phyloP scores from a whole-genome alignment of 108 stramenopile species.

The Nannochloropsis salina region DNA sequence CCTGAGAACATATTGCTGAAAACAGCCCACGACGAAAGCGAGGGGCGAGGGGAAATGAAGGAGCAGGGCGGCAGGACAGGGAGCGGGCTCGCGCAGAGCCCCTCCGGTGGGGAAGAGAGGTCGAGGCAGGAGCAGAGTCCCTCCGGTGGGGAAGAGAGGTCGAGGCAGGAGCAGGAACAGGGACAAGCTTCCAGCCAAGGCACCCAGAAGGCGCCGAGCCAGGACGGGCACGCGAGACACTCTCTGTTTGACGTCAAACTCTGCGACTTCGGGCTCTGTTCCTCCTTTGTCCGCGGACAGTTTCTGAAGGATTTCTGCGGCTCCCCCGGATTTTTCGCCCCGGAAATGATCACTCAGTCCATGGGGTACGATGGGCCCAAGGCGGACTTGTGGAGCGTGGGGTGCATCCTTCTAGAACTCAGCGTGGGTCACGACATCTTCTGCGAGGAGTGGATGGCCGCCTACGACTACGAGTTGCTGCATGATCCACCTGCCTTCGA shows the following conservation, averaged over 20 bases:
- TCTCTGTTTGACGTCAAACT: constrained; percentile 47
- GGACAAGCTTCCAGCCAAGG: background rate
- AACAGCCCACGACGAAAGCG: background rate
- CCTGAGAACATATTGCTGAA: constrained; percentile 62
- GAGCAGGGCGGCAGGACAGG: background rate
- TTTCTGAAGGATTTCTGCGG: constrained; percentile 60
- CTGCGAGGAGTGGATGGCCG: constrained; percentile 48
- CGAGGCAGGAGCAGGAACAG: background rate
- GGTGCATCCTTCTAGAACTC: constrained; percentile 65
- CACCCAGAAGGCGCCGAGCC: too few relatives aligned
- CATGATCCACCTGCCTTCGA: constrained; percentile 35
- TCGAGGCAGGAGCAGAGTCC: background rate
- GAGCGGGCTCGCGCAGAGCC: background rate
- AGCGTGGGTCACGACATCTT: constrained; percentile 51
- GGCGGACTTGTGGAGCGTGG: constrained; percentile 66
- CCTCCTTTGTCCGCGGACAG: constrained; percentile 34
- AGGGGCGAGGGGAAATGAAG: background rate
- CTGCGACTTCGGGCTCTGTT: constrained; percentile 65
- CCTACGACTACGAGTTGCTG: constrained; percentile 42
- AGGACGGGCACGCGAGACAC: background rate
- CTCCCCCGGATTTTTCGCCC: constrained; percentile 66
- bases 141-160: background rate
- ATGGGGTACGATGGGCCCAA: constrained; percentile 43
- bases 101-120: background rate
- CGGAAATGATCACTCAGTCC: constrained; percentile 62